These are phyloP conservation scores for Solanum virginianum DNA, from an alignment of 257 asterid species.

Conservation along the genomic window DNA sequence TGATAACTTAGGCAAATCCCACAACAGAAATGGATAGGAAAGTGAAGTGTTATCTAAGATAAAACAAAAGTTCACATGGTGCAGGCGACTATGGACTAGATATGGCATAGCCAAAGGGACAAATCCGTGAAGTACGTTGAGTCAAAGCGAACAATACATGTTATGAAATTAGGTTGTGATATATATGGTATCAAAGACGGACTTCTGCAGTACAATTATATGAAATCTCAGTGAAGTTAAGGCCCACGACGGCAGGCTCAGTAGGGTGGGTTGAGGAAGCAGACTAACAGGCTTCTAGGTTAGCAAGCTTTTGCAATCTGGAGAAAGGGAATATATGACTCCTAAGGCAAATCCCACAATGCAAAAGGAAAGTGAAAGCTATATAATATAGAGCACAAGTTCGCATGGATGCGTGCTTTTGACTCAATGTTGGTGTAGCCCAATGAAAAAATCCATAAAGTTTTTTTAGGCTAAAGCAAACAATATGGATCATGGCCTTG, in stretches of 20 bases:
- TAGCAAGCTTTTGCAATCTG: not conserved
- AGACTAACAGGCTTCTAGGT: not conserved
- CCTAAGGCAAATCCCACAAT: not conserved
- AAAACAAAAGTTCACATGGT: not conserved
- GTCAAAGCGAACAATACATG: not conserved
- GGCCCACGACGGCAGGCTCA: not conserved
- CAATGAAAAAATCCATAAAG: not conserved
- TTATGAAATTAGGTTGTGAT: not conserved
- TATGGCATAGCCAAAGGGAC: not conserved
- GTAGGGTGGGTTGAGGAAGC: not conserved
- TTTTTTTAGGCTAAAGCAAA: not conserved
- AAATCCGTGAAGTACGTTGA: not conserved
- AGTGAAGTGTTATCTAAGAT: not conserved
- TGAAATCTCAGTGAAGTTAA: not conserved
- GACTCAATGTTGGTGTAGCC: not conserved
- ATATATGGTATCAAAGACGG: not conserved
- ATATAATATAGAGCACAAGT: not conserved
- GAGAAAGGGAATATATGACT: not conserved
- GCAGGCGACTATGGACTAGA: not conserved
- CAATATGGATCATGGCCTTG: not conserved
- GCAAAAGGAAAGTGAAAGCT: not conserved
- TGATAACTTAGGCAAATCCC: not conserved
- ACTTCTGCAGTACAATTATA: not conserved
- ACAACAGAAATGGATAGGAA: not conserved
- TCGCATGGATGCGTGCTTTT: not conserved